A percentile compares a stretch with the other conserved stretches of the same genome.
Evolutionary conservation across 345 rosid species (phyloP).

Genomic region (Aquilaria malaccensis): DNA sequence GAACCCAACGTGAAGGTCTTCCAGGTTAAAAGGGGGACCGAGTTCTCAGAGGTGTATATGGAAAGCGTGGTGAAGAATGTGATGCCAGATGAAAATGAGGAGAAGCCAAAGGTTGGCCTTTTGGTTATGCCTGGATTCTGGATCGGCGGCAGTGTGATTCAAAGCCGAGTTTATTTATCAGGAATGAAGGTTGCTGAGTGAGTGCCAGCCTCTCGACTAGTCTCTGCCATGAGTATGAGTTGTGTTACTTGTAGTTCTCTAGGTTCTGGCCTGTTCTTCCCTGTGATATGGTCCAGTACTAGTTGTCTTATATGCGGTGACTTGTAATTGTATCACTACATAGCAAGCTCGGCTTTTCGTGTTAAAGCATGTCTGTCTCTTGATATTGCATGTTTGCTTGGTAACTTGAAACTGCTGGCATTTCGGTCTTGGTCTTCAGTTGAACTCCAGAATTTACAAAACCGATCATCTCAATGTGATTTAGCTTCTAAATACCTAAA

Average conservation of each 20-base stretch:
- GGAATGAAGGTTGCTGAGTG: constrained; percentile 65
- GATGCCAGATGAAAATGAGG: constrained; percentile 42
- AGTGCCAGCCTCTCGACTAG: background rate
- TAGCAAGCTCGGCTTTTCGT: constrained; percentile 14
- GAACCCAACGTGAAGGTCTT: constrained; percentile 60
- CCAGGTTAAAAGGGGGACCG: constrained; percentile 61
- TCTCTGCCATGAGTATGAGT: too few relatives aligned
- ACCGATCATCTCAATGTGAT: too few relatives aligned
- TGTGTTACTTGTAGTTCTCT: too few relatives aligned
- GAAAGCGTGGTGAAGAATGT: constrained; percentile 66
- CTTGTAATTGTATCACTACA: constrained; percentile 6
- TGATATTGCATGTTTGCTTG: too few relatives aligned
- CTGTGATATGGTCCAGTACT: background rate
- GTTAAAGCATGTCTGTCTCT: background rate
- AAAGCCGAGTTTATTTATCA: constrained; percentile 68
- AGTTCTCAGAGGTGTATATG: constrained; percentile 74
- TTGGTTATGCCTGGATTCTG: constrained; percentile 89
- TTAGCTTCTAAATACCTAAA: too few relatives aligned
- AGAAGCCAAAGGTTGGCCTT: constrained; percentile 55
- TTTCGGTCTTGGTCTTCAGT: too few relatives aligned
- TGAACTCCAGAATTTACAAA: too few relatives aligned
- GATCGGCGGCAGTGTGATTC: constrained; percentile 64
- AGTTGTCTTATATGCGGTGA: constrained; percentile 15
- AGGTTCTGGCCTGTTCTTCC: background rate
- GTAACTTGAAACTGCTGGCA: too few relatives aligned